Evolutionary conservation across 257 asterid species (phyloP).

Genomic region (Ophiorrhiza pumila): DNA sequence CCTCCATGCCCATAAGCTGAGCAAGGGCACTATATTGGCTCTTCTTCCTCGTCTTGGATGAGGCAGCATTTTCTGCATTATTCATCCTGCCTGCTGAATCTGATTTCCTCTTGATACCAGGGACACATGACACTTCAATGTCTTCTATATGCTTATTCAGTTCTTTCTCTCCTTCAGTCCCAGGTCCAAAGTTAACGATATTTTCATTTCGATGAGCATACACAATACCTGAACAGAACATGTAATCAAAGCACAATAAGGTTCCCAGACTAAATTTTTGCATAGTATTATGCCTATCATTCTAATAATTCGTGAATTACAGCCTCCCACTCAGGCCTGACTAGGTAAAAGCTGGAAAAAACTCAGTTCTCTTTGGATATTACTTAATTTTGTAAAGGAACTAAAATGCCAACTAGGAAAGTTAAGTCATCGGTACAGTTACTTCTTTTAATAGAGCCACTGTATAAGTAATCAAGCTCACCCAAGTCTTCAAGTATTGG

Average conservation of each 20-base stretch:
- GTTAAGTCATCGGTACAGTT: too few relatives aligned
- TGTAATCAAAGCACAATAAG: background rate
- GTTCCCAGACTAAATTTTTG: too few relatives aligned
- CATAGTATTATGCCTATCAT: too few relatives aligned
- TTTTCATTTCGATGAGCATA: constrained; percentile 90
- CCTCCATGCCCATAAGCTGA: constrained; percentile 63
- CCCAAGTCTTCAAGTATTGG: constrained; percentile 66
- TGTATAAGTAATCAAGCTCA: constrained; percentile 43
- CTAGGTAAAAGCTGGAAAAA: background rate
- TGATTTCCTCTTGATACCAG: constrained; percentile 26
- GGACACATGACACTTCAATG: constrained; percentile 11
- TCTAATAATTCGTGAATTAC: too few relatives aligned
- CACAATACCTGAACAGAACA: constrained; percentile 56
- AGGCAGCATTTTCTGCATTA: constrained; percentile 19
- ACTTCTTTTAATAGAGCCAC: too few relatives aligned
- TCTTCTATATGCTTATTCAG: constrained; percentile 16
- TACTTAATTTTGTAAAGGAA: background rate
- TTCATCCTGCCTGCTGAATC: constrained; percentile 26
- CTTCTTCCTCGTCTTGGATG: constrained; percentile 44
- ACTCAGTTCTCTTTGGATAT: too few relatives aligned
- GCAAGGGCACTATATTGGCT: constrained; percentile 56
- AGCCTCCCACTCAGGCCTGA: too few relatives aligned
- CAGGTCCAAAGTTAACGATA: constrained; percentile 59
- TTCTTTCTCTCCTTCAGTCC: constrained; percentile 23
- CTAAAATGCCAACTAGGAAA: background rate